Evolutionary conservation across 768 basidiomycete genomes (phyloP).

Genomic region (Suillus discolor): DNA sequence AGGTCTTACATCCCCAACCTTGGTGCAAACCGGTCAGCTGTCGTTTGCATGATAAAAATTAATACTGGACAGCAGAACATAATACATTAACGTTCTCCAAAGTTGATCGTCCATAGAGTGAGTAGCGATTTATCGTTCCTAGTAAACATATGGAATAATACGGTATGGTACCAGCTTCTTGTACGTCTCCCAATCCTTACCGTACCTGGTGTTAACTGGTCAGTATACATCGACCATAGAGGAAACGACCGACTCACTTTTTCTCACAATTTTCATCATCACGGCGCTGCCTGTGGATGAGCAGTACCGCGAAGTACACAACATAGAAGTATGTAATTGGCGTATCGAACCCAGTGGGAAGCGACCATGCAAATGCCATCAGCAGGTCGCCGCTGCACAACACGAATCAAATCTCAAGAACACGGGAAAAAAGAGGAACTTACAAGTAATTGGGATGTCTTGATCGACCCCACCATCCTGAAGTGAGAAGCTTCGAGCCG

Average conservation of each 20-base stretch:
- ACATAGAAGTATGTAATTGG: conserved; percentile 97
- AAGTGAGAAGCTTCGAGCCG: conserved; percentile 89
- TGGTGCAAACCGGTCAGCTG: background rate
- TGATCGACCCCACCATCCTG: conserved; percentile 97
- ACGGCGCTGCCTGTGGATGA: conserved; percentile 86
- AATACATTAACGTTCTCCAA: background rate
- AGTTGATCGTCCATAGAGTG: background rate
- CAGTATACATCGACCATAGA: conserved; percentile 4
- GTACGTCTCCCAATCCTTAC: conserved; percentile 93
- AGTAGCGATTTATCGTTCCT: conserved; percentile 10
- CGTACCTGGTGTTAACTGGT: conserved; percentile 61
- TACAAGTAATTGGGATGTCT: conserved; percentile 93
- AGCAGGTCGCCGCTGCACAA: conserved; percentile 72
- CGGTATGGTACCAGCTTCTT: conserved; percentile 82
- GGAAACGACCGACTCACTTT: conserved; percentile 61
- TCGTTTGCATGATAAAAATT: background rate
- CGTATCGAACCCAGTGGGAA: conserved; percentile 88
- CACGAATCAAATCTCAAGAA: background rate
- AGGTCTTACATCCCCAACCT: no score
- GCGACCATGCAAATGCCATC: conserved; percentile 92
- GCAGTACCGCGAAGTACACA: conserved; percentile 83
- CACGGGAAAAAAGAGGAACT: conserved; percentile 21
- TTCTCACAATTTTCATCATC: conserved; percentile 91
- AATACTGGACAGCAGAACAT: background rate
- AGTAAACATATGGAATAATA: conserved; percentile 87